These are phyloP conservation scores for Phyllachora maydis DNA, from an alignment of 2,329 filamentous ascomycete genomes.

Conservation along the genomic window DNA sequence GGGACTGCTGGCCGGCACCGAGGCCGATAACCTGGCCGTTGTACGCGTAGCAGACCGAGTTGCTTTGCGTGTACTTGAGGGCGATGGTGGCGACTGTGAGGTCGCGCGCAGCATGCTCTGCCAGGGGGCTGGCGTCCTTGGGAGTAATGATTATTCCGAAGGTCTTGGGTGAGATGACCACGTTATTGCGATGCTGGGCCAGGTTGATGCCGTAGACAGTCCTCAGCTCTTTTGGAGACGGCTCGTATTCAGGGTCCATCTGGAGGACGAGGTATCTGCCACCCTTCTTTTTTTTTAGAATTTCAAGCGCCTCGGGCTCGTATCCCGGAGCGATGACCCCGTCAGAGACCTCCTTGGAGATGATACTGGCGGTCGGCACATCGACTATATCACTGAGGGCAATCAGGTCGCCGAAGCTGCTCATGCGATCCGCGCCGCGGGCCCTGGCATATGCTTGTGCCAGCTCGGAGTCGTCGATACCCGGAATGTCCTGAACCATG, in stretches of 20 bases:
- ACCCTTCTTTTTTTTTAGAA: conserved; percentile 94
- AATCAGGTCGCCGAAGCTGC: conserved; percentile 92
- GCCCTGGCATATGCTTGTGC: conserved; percentile 93
- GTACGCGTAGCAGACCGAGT: conserved; percentile 93
- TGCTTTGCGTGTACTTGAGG: conserved; percentile 96
- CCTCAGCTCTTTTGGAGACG: conserved; percentile 61
- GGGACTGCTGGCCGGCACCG: conserved; percentile 88
- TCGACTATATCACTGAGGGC: conserved; percentile 84
- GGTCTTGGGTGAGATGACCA: conserved; percentile 64
- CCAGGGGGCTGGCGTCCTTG: conserved; percentile 51
- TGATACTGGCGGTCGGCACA: conserved; percentile 86
- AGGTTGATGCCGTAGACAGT: conserved; percentile 82
- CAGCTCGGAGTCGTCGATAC: conserved; percentile 65
- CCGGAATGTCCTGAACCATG: conserved; percentile 90
- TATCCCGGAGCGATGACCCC: conserved; percentile 87
- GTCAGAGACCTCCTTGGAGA: conserved; percentile 93
- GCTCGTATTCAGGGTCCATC: conserved; percentile 76
- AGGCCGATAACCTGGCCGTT: conserved; percentile 89
- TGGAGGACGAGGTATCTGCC: conserved; percentile 92
- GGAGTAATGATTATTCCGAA: conserved; percentile 76
- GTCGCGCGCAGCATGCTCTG: conserved; percentile 70
- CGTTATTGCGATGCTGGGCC: conserved; percentile 82
- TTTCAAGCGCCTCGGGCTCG: conserved; percentile 64
- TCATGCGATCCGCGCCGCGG: conserved; percentile 93
- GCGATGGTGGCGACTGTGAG: conserved; percentile 91